Base-by-base conservation (phyloP, 1,284 basidiomycete species). In the Tilletia walkeri region DNA sequence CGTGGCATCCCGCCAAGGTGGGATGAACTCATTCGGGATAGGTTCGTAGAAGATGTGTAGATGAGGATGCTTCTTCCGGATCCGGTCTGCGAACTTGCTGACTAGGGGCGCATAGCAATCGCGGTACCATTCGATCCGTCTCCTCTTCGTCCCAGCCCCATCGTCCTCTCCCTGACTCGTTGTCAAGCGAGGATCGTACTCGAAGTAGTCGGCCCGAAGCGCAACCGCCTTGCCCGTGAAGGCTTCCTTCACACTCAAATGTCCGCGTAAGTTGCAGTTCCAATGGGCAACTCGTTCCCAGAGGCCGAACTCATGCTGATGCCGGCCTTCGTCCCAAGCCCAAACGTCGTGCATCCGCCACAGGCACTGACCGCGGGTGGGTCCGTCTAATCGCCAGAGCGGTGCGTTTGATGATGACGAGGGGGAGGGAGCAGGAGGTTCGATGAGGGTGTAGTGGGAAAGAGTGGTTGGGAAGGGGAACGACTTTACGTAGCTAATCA, bases 331-430 rank as follows among this genome's bases (percentile, higher is more conserved):
- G 78, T 94, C 90, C 91, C 92, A 98, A 1, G 89, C 88, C 95
- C 95, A 99, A 0, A 97, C 92, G 14, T 92, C 93, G 77, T 97
- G 94, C 85, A 90, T 88, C 78, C 92, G 89, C 94, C 94, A 97
- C 0, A 94, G 78, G 80, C 94, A 97, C 10, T 67, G 56, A 0
- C 75, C 77, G 1, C 36, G 20, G 18, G 56, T 61, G 34, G 56
- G 56, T 16, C 56, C 56, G 36, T 61, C 56, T 9, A 7, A 9
- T 16, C 36, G 20, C 56, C 56, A 61, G 36, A 61, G 56, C 4
- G 56, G 56, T 38, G 56, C 20, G 50, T 53, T 53, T 9, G 50
- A 53, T 7, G 41, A 53, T 53, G 50, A 53, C 50, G 50, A 18
- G 12, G 18, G 12, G 9, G 50, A 53, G 16, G 16, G 6, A 10